Conservation (phyloP, 208 protist species). For the Crithidia brevicula region DNA sequence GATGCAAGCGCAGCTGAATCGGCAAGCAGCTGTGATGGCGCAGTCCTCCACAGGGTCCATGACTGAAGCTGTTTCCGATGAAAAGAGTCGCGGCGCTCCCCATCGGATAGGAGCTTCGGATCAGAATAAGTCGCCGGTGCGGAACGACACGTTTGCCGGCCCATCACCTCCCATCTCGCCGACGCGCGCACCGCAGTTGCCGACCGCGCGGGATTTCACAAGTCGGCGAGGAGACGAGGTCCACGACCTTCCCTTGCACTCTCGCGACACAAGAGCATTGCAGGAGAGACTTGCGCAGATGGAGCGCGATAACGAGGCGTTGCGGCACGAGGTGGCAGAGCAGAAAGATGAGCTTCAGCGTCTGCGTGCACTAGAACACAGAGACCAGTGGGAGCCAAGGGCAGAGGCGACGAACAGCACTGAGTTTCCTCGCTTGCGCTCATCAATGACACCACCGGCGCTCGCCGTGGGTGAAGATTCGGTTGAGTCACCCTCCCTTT, state of each 20-base stretch:
- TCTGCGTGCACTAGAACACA: neutral
- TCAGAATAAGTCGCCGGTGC: neutral
- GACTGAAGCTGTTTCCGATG: neutral
- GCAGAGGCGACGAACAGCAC: neutral
- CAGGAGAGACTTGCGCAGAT: neutral
- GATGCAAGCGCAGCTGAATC: neutral
- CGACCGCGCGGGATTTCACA: no score
- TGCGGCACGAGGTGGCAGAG: slow-evolving; percentile 6
- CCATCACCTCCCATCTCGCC: slow-evolving; percentile 16
- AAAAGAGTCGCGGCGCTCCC: no score
- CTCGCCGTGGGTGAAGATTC: neutral
- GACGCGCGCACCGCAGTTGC: neutral
- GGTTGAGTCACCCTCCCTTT: neutral
- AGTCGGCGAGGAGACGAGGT: neutral
- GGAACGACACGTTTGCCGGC: neutral
- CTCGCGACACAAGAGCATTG: neutral
- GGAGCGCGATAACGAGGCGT: slow-evolving; percentile 3
- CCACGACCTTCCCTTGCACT: slow-evolving; percentile 25
- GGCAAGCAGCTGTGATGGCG: neutral
- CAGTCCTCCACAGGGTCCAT: slow-evolving; percentile 19
- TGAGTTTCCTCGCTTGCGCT: neutral
- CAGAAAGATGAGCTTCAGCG: slow-evolving; percentile 7
- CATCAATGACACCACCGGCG: neutral
- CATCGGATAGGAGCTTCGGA: no score
- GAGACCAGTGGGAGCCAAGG: neutral